Conservation (phyloP, 306 rosid genomes). For the Notholithocarpus densiflorus region DNA sequence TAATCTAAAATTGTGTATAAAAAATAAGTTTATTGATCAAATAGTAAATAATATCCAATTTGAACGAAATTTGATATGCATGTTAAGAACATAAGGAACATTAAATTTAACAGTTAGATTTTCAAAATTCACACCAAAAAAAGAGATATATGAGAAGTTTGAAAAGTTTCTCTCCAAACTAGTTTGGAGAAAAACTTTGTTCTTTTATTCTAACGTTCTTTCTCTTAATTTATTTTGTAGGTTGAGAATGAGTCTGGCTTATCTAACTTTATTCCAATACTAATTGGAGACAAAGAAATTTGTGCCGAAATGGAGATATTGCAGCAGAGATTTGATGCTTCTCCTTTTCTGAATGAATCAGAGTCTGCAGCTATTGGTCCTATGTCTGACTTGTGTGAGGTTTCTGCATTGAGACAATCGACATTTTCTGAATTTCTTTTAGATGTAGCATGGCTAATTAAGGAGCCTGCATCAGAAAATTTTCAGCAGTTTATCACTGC, state of each 20-base stretch:
- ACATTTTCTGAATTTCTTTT: slow-evolving; percentile 61
- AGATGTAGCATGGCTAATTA: slow-evolving; percentile 92
- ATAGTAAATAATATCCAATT: too few relatives aligned
- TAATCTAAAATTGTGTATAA: too few relatives aligned
- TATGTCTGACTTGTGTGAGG: slow-evolving; percentile 49
- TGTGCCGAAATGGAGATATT: slow-evolving; percentile 73
- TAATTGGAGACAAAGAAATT: slow-evolving; percentile 71
- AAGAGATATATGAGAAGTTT: too few relatives aligned
- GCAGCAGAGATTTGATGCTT: slow-evolving; percentile 48
- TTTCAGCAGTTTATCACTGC: slow-evolving; percentile 48
- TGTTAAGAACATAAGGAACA: too few relatives aligned
- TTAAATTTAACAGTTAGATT: too few relatives aligned
- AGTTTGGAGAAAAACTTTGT: too few relatives aligned
- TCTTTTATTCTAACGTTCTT: background rate
- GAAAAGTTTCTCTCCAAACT: too few relatives aligned
- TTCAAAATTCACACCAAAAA: too few relatives aligned
- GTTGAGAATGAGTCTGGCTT: slow-evolving; percentile 96
- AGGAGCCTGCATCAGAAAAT: slow-evolving; percentile 57
- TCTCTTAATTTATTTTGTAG: slow-evolving; percentile 34
- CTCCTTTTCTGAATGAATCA: slow-evolving; percentile 40
- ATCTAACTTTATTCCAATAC: slow-evolving; percentile 86
- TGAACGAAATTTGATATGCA: too few relatives aligned
- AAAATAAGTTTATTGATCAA: too few relatives aligned
- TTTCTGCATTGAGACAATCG: slow-evolving; percentile 43
- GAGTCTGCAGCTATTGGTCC: slow-evolving; percentile 35